Percentiles rank a stretch among this genome's conserved stretches.
phyloP scores from a whole-genome alignment of 2,329 filamentous ascomycete genomes.

The Sphaerulina musiva region DNA sequence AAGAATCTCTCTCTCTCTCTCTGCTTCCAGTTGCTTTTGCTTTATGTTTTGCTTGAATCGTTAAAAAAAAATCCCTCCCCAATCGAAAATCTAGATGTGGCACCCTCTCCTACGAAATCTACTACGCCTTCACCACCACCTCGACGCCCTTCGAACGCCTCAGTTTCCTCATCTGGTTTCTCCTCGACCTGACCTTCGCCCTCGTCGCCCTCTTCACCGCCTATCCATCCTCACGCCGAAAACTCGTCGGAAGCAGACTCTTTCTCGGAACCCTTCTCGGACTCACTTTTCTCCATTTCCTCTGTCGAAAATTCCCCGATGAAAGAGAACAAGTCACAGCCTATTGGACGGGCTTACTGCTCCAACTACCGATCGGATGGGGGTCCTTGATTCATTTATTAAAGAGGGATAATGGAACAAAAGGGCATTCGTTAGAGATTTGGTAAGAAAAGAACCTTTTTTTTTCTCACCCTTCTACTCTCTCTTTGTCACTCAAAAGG shows the following conservation, averaged over 20 bases:
- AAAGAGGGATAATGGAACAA: constrained; percentile 28
- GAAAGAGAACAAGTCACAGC: constrained; percentile 38
- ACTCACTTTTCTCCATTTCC: constrained; percentile 28
- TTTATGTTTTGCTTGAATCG: no score
- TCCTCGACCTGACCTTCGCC: constrained; percentile 35
- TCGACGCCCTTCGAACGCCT: constrained; percentile 32
- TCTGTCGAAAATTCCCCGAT: constrained; percentile 33
- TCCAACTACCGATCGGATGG: constrained; percentile 38
- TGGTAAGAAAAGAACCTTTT: constrained; percentile 27
- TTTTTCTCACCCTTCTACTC: background rate
- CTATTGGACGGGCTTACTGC: constrained; percentile 36
- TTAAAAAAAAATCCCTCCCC: no score
- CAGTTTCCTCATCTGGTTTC: constrained; percentile 37
- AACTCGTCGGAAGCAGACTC: constrained; percentile 15
- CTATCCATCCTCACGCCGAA: constrained; percentile 25
- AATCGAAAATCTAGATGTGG: constrained; percentile 6
- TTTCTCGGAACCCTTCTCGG: constrained; percentile 13
- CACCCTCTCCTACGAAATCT: constrained; percentile 38
- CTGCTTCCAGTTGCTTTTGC: no score
- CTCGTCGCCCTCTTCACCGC: constrained; percentile 31
- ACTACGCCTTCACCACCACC: constrained; percentile 36
- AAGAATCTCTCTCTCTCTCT: background rate
- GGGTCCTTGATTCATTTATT: constrained; percentile 30
- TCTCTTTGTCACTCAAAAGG: no score
- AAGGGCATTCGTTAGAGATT: constrained; percentile 38